These are phyloP conservation scores for Skeletonema potamos DNA, from an alignment of 108 stramenopile genomes.

Conservation along the genomic window DNA sequence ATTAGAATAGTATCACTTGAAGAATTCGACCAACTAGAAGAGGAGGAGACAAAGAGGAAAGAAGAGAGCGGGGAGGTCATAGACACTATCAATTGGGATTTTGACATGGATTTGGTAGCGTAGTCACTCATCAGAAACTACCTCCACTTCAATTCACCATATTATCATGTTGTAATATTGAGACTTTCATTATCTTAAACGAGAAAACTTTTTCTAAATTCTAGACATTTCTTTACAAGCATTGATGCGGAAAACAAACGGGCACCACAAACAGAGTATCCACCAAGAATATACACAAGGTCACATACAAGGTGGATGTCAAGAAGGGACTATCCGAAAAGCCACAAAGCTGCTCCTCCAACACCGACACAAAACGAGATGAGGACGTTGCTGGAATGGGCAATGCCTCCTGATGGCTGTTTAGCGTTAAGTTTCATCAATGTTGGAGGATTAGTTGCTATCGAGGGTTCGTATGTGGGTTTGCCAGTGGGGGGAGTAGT, in stretches of 20 bases:
- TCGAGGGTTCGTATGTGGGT: not conserved
- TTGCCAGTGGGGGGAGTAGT: not conserved
- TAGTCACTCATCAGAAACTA: constrained; percentile 5
- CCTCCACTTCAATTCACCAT: not conserved
- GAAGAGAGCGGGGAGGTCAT: constrained; percentile 31
- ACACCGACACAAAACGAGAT: not conserved
- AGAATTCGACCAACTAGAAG: constrained; percentile 55
- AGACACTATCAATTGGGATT: constrained; percentile 71
- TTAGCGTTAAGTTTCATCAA: not conserved
- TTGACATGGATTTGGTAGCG: constrained; percentile 84
- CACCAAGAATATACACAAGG: not conserved
- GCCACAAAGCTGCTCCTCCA: constrained; percentile 1
- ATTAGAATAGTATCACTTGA: constrained; percentile 57
- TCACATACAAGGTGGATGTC: not conserved
- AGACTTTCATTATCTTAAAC: not conserved
- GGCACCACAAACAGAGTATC: not conserved
- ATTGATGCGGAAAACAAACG: not conserved
- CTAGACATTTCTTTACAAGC: not conserved
- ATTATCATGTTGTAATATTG: not conserved
- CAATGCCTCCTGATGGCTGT: not conserved
- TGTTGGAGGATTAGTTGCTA: not conserved
- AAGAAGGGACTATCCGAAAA: not conserved
- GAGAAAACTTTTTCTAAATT: not conserved
- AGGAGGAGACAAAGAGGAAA: constrained; percentile 43
- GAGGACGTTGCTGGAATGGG: not conserved